Conservation (phyloP, 2,329 filamentous ascomycete genomes). For the Neonectria sp. region DNA sequence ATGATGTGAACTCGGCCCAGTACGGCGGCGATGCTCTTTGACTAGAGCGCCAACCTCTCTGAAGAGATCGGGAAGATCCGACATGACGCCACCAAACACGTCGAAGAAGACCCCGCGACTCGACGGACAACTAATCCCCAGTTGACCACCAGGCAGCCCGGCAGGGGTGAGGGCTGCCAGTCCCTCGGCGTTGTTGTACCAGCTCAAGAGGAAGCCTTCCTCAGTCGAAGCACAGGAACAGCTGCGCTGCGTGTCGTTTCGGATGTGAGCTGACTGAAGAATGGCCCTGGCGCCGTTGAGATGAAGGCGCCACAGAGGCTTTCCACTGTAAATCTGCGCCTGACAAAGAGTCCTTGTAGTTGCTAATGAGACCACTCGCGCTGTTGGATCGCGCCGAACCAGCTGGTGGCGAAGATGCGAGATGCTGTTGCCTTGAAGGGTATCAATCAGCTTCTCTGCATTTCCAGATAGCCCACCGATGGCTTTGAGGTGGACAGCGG, state of each 20-base stretch:
- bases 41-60: constrained; percentile 27
- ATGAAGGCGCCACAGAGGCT: constrained; percentile 31
- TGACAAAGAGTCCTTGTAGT: constrained; percentile 35
- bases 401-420: constrained; percentile 19
- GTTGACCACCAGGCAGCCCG: constrained; percentile 3
- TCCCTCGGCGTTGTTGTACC: constrained; percentile 38
- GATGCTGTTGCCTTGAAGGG: constrained; percentile 29
- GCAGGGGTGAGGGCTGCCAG: constrained; percentile 33
- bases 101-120: constrained; percentile 19
- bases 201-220: constrained; percentile 28
- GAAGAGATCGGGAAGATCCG: constrained; percentile 33
- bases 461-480: background rate
- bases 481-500: constrained; percentile 30
- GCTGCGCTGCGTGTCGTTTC: fast-evolving
- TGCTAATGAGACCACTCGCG: constrained; percentile 28
- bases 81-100: constrained; percentile 34
- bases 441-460: constrained; percentile 21
- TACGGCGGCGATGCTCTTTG: background rate
- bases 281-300: constrained; percentile 35
- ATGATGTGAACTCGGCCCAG: too few species aligned
- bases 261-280: background rate
- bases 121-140: background rate
- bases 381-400: background rate
- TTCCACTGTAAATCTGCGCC: constrained; percentile 36
- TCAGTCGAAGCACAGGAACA: background rate